A percentile compares a stretch with the other conserved stretches of the same genome.
phyloP scores from a whole-genome alignment of 257 asterid species.

The Jacaranda copaia region DNA sequence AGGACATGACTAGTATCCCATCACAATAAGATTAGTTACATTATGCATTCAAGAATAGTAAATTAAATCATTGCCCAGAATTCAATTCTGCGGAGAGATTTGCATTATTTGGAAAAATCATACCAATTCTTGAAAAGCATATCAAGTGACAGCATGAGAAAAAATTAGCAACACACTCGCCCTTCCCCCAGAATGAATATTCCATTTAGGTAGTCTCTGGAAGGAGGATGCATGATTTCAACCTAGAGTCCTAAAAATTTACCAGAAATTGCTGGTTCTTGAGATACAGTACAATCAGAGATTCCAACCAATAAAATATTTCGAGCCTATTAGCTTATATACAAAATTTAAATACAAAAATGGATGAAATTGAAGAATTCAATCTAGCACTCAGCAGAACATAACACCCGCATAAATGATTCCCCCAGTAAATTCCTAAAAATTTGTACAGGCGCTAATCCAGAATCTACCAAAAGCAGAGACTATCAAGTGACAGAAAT shows the following conservation, averaged over 20 bases:
- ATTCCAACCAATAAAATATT: not conserved
- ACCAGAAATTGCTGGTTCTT: not conserved
- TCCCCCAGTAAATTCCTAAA: not conserved
- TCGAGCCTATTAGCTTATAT: not conserved
- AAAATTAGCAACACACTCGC: not conserved
- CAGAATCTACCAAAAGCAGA: not conserved
- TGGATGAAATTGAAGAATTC: not conserved
- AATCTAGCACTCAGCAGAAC: not conserved
- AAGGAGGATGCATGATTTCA: constrained; percentile 2
- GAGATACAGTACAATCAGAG: not conserved
- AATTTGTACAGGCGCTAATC: not conserved
- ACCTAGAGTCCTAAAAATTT: not conserved
- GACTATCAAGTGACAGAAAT: not conserved
- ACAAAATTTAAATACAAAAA: not conserved
- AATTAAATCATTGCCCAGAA: not conserved
- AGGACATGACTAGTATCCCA: not conserved
- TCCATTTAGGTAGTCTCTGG: not conserved
- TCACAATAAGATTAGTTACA: no score
- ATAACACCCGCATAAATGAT: not conserved
- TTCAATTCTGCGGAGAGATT: not conserved
- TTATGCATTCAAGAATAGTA: no score
- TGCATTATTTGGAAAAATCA: not conserved
- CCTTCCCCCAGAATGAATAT: not conserved
- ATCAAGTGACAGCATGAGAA: not conserved
- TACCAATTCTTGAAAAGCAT: not conserved